Evolutionary conservation across 805 yeast genomes (phyloP), one percentile per base, ranked within the genome.

Genomic region (Zygotorulaspora sp.): DNA sequence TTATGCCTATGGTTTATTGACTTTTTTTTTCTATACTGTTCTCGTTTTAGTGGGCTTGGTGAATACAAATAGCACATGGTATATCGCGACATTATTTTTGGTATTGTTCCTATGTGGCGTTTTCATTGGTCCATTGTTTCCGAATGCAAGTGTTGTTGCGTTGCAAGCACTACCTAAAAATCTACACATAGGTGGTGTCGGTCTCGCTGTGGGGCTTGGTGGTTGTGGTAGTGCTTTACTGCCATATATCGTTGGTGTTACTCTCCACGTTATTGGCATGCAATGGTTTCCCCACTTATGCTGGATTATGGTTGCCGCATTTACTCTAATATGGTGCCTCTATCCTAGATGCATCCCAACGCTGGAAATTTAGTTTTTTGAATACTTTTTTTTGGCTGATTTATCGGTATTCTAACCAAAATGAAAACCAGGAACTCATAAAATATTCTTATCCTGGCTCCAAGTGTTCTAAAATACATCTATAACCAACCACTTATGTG

Each of bases 201-300:
- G 95, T 0, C 67, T 83, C 37, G 75, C 82, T 14, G 78, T 88
- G 39, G 88, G 92, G 0, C 55, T 84, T 43, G 95, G 94, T 5
- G 89, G 92, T 3, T 76, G 80, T 11, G 95, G 95, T 1, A 83
- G 83, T n/a, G 90, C 94, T 0, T 69, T 75, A 0, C 45, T 84
- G 5, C 92, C 94, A 1, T 81, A 77, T 45, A 36, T 76, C 2
- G 68, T 80, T 24, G 95, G 95, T 6, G 40, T 55, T 2, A 20
- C 55, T 0, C 45, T 61, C 5, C 57, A 58, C 20, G n/a, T 37
- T 16, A 32, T 57, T 1, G 60, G 61, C 2, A 50, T 61, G 28
- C 20, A 41, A 12, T 48, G 52, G 39, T 40, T 58, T 11, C 66
- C 66, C 1, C 9, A 52, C 0, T 40, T 60, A n/a, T 48, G 57